Evolutionary conservation across 192 early-diverging fungal species (phyloP), one percentile per base, ranked within the genome.

Genomic region (Coemansia sp.): DNA sequence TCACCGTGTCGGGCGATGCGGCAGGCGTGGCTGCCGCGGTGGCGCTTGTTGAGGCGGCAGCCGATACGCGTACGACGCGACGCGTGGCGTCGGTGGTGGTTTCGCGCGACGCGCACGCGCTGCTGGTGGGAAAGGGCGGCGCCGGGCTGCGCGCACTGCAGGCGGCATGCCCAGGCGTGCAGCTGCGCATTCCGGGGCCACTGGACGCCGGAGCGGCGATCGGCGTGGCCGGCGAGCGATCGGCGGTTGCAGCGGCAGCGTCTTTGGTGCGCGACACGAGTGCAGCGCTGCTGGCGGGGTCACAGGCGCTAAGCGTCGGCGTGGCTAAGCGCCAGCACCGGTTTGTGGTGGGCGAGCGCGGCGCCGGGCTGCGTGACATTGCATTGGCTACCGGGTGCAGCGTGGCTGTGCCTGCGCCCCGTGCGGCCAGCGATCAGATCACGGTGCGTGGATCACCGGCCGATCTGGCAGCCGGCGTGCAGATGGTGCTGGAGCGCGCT

Each of bases 271-370:
- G 86, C 36, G 72, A 67, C 3, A 67, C 81, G 1, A 86, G 88
- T 60, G 77, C 70, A 6, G 74, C 87, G 22, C 79, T 97, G 52
- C 77, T 89, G 65, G 79, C 80, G 18, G 84, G 66, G 27, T 88
- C 90, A 44, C 74, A 85, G 32, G 86, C 83, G 10, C 68, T 91
- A 43, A 76, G 79, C 2, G 83, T 94, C 43, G 81, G 82, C 38
- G 82, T 97, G 40, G 88, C 91, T 40, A 96, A 97, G 82, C 88
- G 89, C 53, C 93, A 96, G 76, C 97, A 98, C 73, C 89, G 87
- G 40, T 96, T 94, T 72, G 77, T 99, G 18, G 82, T 95, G 32
- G 95, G 95, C 12, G 72, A 86, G 29, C 86, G 89, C 70, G 93
- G 91, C 26, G 69, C 83, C 22, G 83, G 83, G 21, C 82, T 98